These are phyloP conservation scores for Silene latifolia DNA, from an alignment of 148 eudicot species.

Conservation along the genomic window DNA sequence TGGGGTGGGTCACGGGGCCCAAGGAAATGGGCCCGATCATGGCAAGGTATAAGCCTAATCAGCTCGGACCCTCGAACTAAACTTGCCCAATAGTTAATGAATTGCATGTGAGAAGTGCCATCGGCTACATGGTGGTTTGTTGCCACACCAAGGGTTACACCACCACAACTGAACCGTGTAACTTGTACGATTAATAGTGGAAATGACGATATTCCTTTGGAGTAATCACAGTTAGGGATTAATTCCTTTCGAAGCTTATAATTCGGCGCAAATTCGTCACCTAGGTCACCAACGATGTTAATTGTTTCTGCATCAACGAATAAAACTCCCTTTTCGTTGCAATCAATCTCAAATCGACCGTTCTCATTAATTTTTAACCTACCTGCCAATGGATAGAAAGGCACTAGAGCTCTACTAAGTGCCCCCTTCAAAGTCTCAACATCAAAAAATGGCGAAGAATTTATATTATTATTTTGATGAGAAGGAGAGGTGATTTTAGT, in stretches of 20 bases:
- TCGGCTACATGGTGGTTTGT: conserved; percentile 28
- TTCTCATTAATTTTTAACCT: conserved; percentile 25
- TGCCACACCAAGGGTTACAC: conserved; percentile 28
- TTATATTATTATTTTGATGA: background rate
- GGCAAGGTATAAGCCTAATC: conserved; percentile 15
- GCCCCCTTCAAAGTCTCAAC: conserved; percentile 13
- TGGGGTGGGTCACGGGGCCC: conserved; percentile 32
- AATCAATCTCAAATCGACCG: conserved; percentile 28
- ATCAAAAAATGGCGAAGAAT: conserved; percentile 15
- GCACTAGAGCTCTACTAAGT: conserved; percentile 28
- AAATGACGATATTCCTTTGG: too few species aligned
- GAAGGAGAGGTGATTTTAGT: background rate
- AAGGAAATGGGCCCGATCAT: conserved; percentile 21
- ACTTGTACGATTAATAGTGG: too few species aligned
- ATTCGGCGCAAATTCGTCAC: background rate
- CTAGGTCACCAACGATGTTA: background rate
- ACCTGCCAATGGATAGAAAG: conserved; percentile 35
- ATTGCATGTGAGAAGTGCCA: conserved; percentile 19
- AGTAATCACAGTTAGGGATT: conserved; percentile 19
- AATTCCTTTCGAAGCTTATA: background rate
- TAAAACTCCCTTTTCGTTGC: conserved; percentile 29
- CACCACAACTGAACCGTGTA: conserved; percentile 37
- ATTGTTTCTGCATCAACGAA: conserved; percentile 27
- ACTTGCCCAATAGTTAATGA: conserved; percentile 28
- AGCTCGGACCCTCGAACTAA: conserved; percentile 30